Base-by-base conservation (phyloP, 1,284 basidiomycete species). In the Irpex sp. region DNA sequence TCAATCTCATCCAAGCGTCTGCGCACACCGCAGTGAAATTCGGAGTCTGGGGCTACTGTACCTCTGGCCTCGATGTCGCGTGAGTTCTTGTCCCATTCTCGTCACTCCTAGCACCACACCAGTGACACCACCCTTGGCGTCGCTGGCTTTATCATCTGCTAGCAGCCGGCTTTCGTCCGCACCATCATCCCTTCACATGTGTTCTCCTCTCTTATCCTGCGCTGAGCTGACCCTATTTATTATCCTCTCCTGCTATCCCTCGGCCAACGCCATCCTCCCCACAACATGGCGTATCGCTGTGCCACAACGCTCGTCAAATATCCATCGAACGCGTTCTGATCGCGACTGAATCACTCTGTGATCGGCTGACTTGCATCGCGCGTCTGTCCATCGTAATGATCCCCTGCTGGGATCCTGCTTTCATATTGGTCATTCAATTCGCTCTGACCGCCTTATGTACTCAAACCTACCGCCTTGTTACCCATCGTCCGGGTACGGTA, bases 1-100 rank as follows among this genome's bases (percentile, higher is more conserved):
- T 75, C 4, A 68, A 72, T 47, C 57, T 80, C 54, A 66, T 81
- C 37, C 67, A 75, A 60, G 73, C 77, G 56, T 71, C 72, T 33
- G 79, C 77, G 19, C 72, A 65, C 21, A 81, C 72, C 15, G 72
- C 70, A 53, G 80, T 79, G 64, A 75, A 72, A 50, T 84, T 87
- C 71, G 84, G 85, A 62, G 78, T 85, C 60, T 88, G 81, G 80
- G 86, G 86, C 39, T 88, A 85, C 70, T 87, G 85, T 71, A 72
- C 78, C 36, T 81, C 81, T 46, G 74, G 75, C 15, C 69, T 83
- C 61, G 73, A 81, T 26, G 74, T 81, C 68, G 76, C 79, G 81
- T 83, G 69, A 73, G 80, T 74, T 26, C 53, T 58, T 57, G 49
- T 62, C 19, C 49, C 19, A 51, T 46, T 33, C 39, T 46, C n/a